These are phyloP conservation scores for Peronospora farinosa DNA, from an alignment of 352 stramenopile species.

Conservation along the genomic window DNA sequence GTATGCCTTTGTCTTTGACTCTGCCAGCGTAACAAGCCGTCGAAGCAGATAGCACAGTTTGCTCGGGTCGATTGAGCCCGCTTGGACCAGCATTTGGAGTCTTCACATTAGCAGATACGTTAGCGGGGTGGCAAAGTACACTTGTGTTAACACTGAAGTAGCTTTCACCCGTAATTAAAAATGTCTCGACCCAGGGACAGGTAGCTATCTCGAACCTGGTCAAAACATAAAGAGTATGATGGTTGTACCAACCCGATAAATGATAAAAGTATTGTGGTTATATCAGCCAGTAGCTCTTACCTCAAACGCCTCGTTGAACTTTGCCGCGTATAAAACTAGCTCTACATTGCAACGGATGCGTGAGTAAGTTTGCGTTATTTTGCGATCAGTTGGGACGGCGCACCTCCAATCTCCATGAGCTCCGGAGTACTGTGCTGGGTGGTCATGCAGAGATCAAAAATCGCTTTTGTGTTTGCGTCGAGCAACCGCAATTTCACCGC, in stretches of 20 bases:
- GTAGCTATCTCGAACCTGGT: conserved; percentile 51
- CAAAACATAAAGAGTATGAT: conserved; percentile 3
- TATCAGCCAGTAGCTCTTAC: conserved; percentile 15
- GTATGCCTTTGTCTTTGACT: conserved; percentile 33
- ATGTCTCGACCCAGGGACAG: conserved; percentile 43
- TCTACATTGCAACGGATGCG: conserved; percentile 37
- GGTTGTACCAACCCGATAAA: not conserved
- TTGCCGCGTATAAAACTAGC: conserved; percentile 49
- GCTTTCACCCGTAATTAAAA: conserved; percentile 51
- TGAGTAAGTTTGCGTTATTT: conserved; percentile 1
- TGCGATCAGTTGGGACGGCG: not conserved
- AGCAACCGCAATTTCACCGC: conserved; percentile 52
- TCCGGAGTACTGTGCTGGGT: conserved; percentile 29
- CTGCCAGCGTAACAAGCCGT: conserved; percentile 45
- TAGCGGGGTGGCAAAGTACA: not conserved
- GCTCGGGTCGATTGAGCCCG: conserved; percentile 20
- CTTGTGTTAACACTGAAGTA: not conserved
- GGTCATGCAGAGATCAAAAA: conserved; percentile 49
- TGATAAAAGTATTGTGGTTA: not conserved
- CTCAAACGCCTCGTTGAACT: conserved; percentile 43
- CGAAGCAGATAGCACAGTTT: conserved; percentile 59
- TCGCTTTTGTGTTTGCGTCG: conserved; percentile 45
- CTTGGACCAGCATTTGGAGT: conserved; percentile 56
- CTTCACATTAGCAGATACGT: conserved; percentile 23
- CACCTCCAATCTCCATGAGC: conserved; percentile 56